Percentiles rank a stretch among this genome's conserved stretches.
Conservation (phyloP, 148 eudicot species). For the Chenopodium suecicum region DNA sequence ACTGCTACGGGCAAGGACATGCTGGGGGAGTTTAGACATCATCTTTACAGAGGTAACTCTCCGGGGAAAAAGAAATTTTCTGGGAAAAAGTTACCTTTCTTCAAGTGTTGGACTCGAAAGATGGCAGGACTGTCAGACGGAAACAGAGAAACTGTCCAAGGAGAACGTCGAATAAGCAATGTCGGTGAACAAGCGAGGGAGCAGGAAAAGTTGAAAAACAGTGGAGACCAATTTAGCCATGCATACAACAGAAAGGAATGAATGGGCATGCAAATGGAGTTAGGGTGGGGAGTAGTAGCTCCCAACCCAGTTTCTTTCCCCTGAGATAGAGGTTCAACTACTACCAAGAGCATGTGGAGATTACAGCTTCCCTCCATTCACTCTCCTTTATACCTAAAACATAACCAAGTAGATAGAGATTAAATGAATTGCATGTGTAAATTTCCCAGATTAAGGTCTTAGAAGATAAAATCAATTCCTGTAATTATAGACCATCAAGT, state of each 20-base stretch:
- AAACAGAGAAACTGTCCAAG: neutral
- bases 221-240: neutral
- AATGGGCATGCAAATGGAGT: neutral
- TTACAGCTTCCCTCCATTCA: neutral
- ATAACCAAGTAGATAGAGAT: neutral
- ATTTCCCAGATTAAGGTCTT: neutral
- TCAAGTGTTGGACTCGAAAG: neutral
- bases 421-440: neutral
- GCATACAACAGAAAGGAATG: neutral
- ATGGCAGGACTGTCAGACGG: neutral
- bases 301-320: neutral
- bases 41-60: neutral
- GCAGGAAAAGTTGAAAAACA: neutral
- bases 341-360: neutral
- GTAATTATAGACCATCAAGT: neutral
- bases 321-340: neutral
- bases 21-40: neutral
- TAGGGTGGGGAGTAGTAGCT: neutral
- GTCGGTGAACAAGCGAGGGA: neutral
- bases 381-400: neutral
- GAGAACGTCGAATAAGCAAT: neutral
- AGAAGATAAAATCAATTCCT: neutral
- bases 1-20: neutral
- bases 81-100: neutral
- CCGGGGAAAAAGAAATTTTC: neutral